Percentiles rank a stretch among this genome's conserved stretches.
These are phyloP conservation scores for Trapa bicornis DNA, from an alignment of 345 rosid genomes.

Conservation along the genomic window DNA sequence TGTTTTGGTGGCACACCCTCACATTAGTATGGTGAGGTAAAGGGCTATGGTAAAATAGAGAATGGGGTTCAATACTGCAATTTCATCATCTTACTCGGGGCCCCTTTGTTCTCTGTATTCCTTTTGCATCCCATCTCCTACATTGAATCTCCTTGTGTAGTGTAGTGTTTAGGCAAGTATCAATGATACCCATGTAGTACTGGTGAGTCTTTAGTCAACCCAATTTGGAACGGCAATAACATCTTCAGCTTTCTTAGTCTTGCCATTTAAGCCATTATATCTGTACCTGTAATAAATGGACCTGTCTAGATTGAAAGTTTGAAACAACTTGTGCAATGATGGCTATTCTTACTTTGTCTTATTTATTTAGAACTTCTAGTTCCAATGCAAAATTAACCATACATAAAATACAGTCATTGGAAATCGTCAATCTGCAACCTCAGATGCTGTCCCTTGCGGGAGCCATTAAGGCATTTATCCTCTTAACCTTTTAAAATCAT, in stretches of 20 bases:
- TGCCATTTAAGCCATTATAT: neutral
- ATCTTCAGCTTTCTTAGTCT: neutral
- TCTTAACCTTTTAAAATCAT: neutral
- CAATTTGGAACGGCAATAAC: neutral
- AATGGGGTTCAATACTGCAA: no score
- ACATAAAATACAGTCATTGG: neutral
- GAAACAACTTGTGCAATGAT: conserved; percentile 1
- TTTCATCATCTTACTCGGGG: conserved; percentile 7
- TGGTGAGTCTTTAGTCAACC: neutral
- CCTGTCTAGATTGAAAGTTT: neutral
- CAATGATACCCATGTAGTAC: neutral
- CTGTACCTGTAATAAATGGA: neutral
- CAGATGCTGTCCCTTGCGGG: neutral
- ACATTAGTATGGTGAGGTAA: neutral
- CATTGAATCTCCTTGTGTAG: no score
- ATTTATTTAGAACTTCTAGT: conserved; percentile 9
- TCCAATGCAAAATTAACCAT: conserved; percentile 9
- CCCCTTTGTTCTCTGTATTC: conserved; percentile 4
- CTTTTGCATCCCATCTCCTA: neutral
- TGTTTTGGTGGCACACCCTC: conserved; percentile 24
- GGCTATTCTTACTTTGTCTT: conserved; percentile 1
- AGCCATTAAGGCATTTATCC: neutral
- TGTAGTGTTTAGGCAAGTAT: no score
- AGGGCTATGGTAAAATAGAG: no score
- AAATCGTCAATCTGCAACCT: conserved; percentile 5